Base-by-base conservation (phyloP, 805 yeast species). In the Scheffersomyces stipitis region DNA sequence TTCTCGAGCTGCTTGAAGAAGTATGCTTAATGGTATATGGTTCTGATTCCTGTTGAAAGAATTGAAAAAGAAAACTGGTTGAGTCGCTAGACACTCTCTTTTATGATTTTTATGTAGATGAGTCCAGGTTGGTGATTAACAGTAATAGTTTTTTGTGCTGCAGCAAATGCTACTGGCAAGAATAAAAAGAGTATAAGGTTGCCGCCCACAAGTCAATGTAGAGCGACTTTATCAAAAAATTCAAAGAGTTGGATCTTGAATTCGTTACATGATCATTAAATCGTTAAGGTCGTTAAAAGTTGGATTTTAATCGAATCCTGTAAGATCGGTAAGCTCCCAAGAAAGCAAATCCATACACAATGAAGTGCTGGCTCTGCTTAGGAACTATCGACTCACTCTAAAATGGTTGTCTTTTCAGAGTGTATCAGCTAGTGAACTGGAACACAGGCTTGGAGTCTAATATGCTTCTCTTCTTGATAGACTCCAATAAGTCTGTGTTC, bases 211-310 rank as follows among this genome's bases (percentile, higher is more conserved):
- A 20, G 24, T 7, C 24, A 20, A 20, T 10, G 24, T 20, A 20
- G n/a, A n/a, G n/a, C n/a, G n/a, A n/a, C n/a, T n/a, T n/a, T n/a
- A n/a, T n/a, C n/a, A n/a, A n/a, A 20, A 20, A 30, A 38, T 38
- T 38, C 41, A 38, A 41, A 45, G 44, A 41, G 45, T 41, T 35
- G 47, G 46, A 42, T 42, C 45, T 39, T 38, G 42, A 40, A 38
- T 33, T 38, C 40, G 24, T 20, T 7, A 20, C 24, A 20, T 20
- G 10, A 20, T 20, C 24, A 20, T 20, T 20, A 20, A 7, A 20
- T 42, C 46, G 37, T 45, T n/a, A 38, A 40, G 49, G 55, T 53
- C 59, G 55, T 54, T 53, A 55, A 60, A 63, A 63, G 69, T 62
- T 64, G 69, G 69, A 63, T 57, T 56, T 57, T 55, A 56, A 55